These are phyloP conservation scores for Fusarium praegraminearum DNA, from an alignment of 2,329 filamentous ascomycete species.

Conservation along the genomic window DNA sequence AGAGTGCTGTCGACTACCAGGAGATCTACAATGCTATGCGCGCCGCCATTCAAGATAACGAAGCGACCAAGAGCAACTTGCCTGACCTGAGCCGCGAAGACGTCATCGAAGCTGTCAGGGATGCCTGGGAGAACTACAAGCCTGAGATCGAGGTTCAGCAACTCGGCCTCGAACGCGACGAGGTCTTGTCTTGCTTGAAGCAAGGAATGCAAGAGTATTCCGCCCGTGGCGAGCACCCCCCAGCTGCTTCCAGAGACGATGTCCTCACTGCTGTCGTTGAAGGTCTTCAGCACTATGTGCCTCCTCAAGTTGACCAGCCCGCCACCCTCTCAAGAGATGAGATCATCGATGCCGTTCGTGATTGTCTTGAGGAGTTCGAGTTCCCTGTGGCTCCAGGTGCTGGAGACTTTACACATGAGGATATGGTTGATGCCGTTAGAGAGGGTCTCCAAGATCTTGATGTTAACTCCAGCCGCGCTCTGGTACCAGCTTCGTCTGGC, in stretches of 20 bases:
- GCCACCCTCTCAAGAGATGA: constrained; percentile 82
- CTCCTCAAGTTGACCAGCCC: constrained; percentile 77
- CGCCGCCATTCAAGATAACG: constrained; percentile 75
- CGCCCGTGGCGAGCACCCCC: constrained; percentile 63
- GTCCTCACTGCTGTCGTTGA: constrained; percentile 88
- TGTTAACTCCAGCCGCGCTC: constrained; percentile 56
- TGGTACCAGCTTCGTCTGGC: constrained; percentile 53
- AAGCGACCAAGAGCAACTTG: constrained; percentile 56
- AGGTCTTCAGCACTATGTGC: constrained; percentile 82
- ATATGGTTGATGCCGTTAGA: constrained; percentile 73
- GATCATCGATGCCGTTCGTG: constrained; percentile 83
- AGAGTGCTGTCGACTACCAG: constrained; percentile 76
- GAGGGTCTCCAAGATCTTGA: constrained; percentile 68
- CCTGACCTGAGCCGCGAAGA: constrained; percentile 77
- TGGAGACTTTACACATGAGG: constrained; percentile 67
- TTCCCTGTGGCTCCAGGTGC: constrained; percentile 73
- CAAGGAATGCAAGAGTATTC: constrained; percentile 86
- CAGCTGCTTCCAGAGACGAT: constrained; percentile 81
- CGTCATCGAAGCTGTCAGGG: constrained; percentile 85
- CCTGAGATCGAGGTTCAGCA: constrained; percentile 92
- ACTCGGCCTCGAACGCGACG: constrained; percentile 88
- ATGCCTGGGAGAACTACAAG: constrained; percentile 95
- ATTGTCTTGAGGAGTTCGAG: constrained; percentile 88
- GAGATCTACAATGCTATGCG: constrained; percentile 89
- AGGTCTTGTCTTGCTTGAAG: constrained; percentile 86